These are phyloP conservation scores for Echites panduratus DNA, from an alignment of 257 asterid species.

Conservation along the genomic window DNA sequence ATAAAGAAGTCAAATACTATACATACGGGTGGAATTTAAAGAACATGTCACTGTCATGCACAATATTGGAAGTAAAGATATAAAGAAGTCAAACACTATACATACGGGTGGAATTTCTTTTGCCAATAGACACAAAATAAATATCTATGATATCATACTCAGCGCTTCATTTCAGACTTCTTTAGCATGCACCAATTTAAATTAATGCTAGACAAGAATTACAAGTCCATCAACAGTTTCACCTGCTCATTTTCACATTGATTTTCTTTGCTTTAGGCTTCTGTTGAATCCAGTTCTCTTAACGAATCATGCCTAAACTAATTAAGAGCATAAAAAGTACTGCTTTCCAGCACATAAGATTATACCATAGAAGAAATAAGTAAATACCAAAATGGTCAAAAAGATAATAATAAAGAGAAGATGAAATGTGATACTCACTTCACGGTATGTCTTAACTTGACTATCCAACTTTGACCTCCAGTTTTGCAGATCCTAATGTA, in stretches of 20 bases:
- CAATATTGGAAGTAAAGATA: not conserved
- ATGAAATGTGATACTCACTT: constrained; percentile 38
- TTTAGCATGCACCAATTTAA: not conserved
- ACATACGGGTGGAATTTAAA: too few relatives aligned
- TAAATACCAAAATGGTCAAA: not conserved
- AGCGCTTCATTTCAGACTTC: not conserved
- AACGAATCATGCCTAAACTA: not conserved
- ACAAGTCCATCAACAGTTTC: not conserved
- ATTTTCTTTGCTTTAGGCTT: not conserved
- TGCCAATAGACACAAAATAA: not conserved
- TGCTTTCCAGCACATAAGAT: not conserved
- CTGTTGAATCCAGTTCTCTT: not conserved
- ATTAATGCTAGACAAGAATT: not conserved
- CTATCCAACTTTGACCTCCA: constrained; percentile 85
- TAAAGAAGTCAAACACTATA: not conserved
- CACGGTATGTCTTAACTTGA: constrained; percentile 74
- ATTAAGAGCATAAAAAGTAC: not conserved
- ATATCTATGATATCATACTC: not conserved
- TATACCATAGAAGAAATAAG: not conserved
- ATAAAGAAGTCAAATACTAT: not conserved
- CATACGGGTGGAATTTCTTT: not conserved
- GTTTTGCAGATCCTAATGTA: constrained; percentile 65
- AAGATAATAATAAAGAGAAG: not conserved
- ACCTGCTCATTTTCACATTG: not conserved
- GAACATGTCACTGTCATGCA: not conserved